Conservation (phyloP, 257 asterid genomes). For the Capsicum rhomboideum region DNA sequence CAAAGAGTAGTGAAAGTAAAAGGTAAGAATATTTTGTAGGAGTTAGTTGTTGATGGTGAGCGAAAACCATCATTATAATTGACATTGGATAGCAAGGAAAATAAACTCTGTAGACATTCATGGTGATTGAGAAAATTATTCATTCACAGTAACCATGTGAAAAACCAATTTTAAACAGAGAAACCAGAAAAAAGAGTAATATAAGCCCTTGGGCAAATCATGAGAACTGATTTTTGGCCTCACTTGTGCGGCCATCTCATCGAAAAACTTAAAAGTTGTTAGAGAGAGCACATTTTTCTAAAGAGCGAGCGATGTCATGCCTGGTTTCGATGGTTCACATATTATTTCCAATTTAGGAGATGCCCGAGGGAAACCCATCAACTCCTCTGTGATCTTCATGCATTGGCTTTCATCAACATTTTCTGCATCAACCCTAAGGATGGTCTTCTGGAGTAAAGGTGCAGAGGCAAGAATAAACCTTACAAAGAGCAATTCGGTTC, state of each 20-base stretch:
- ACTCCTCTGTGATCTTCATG: background rate
- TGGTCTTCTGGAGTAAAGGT: background rate
- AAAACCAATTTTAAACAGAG: no score
- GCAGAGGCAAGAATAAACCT: background rate
- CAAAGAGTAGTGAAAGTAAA: no score
- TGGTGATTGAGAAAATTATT: no score
- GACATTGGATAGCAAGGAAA: no score
- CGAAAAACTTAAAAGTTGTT: background rate
- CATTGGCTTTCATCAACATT: background rate
- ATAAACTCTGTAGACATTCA: no score
- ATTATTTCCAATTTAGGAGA: background rate
- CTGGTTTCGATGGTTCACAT: background rate
- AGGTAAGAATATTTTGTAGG: no score
- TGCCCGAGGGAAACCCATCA: background rate
- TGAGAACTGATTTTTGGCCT: no score
- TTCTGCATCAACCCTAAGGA: background rate
- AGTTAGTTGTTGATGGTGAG: no score
- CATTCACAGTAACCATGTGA: no score
- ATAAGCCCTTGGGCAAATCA: no score
- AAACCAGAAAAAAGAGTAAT: no score
- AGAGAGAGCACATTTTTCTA: background rate
- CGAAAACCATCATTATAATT: no score
- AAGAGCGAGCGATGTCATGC: background rate
- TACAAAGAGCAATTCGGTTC: background rate
- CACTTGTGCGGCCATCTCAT: background rate